Conservation (phyloP, 2,329 filamentous ascomycete genomes). For the Xylaria sp. region DNA sequence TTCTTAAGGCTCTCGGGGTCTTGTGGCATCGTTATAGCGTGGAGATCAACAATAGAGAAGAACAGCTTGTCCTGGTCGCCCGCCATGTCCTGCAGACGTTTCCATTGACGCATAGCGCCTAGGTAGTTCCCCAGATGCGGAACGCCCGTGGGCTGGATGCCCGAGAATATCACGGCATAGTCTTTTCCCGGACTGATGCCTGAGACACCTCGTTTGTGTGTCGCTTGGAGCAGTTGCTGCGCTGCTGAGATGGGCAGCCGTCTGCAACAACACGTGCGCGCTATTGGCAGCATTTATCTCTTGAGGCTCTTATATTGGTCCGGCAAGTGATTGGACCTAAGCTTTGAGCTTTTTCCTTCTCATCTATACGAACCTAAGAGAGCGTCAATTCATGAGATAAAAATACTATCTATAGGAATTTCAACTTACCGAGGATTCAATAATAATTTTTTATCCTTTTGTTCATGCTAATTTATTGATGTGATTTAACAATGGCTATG, state of each 20-base stretch:
- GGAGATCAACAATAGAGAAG: conserved; percentile 92
- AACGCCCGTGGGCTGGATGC: conserved; percentile 94
- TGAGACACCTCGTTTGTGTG: conserved; percentile 7
- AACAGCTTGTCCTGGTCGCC: conserved; percentile 70
- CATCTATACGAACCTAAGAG: neutral
- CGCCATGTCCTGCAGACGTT: conserved; percentile 76
- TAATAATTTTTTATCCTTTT: neutral
- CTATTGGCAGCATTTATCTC: conserved; percentile 35
- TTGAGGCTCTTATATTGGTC: conserved; percentile 1
- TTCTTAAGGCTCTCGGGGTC: conserved; percentile 68
- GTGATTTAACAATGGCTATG: neutral
- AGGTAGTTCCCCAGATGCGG: conserved; percentile 97
- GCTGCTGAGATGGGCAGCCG: conserved; percentile 30
- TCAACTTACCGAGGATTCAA: conserved; percentile 10
- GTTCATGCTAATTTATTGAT: neutral
- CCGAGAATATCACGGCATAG: conserved; percentile 79
- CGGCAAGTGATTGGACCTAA: neutral
- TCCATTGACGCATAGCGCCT: conserved; percentile 89
- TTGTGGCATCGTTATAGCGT: conserved; percentile 87
- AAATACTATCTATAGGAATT: neutral
- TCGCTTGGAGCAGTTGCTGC: conserved; percentile 3
- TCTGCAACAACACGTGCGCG: conserved; percentile 33
- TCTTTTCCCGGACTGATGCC: conserved; percentile 1
- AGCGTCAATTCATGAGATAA: conserved; percentile 3
- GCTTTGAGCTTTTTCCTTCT: neutral